Evolutionary conservation across 306 rosid species (phyloP), one percentile per base, ranked within the genome.

Genomic region (Macrotyloma uniflorum): DNA sequence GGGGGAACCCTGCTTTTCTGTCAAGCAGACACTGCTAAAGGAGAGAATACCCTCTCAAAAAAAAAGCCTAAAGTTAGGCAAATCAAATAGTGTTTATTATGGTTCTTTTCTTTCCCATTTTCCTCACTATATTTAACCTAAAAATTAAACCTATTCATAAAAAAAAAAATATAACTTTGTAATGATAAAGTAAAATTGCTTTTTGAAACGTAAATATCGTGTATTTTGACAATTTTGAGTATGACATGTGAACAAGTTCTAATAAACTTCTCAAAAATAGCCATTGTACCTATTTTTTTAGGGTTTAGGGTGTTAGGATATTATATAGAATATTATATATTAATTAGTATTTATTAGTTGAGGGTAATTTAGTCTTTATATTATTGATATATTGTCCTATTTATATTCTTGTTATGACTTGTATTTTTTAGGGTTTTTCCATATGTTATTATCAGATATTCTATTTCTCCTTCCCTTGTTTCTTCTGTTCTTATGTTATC

Each of bases 1-100:
- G 22, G 20, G 72, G 71, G 23, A 83, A 80, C 81, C 74, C 80
- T 75, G 33, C 77, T 73, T 75, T 75, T 15, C 33, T 69, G 23
- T 23, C 54, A 6, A 13, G 24, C 59, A 50, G 7, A 33, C 65
- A 18, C 26, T 1, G 0, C 70, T 35, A 64, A 64, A 65, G 12
- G 50, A n/a, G 47, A 63, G 47, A 63, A 19, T 76, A 61, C 81
- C 72, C 74, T 54, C 18, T 5, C 26, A 67, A 43, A 76, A 46
- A 45, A 69, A 45, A 69, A 32, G 28, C 12, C 24, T 66, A 36
- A 22, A 50, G 45, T 33, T 32, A 50, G 12, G 42, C 8, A 46
- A 38, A 35, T 1, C 11, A 45, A 30, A 14, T 18, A 63, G 7
- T 61, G 23, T 8, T 62, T 32, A 16, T 62, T n/a, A 62, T 32